Base-by-base conservation (phyloP, 345 rosid genomes). In the Bruguiera parviflora region DNA sequence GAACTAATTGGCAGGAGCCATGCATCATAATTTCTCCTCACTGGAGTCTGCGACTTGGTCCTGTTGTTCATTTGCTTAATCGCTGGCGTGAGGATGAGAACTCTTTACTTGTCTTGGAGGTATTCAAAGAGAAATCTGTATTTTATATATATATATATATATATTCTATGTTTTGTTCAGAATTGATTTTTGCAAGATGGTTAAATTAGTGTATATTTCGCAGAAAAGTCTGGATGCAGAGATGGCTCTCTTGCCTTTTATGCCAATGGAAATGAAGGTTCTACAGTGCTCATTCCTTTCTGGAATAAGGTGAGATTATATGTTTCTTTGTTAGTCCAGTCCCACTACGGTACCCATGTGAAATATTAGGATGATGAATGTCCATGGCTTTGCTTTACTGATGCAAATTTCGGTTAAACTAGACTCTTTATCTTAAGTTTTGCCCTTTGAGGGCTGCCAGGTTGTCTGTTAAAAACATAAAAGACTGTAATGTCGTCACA, bases 41-140 rank as follows among this genome's bases (percentile, higher is more conserved):
- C 80, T 87, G 89, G 87, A 89, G 88, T 79, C 74, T 94, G 74
- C 79, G 93, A 59, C 96, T 91, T 71, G 97, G 96, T 66, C 89
- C 96, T 56, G 82, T 77, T 51, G 89, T 89, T 73, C 91, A 88
- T 72, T 83, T 94, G 82, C 88, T 91, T 76, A 81, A 74, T 39
- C 88, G 84, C 25, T 94, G 98, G 96, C 71, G 76, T 71, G 81
- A 81, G 29, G 92, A 91, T 84, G 81, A 77, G 9, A 89, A 82
- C 55, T 86, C 93, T 61, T 75, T 89, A 49, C 91, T 91, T 84
- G 86, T 94, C 60, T 74, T 89, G 39, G 96, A 89, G 98, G 96
- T 91, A 67, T 78, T 60, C 22, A 39, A 56, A 39, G 31, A 6
- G 51, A 22, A 3, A 18, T 53, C 7, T 21, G 0, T 19, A 52